Percentiles rank a stretch among this genome's conserved stretches.
Conservation (phyloP, 768 basidiomycete genomes). For the Gymnopilus junonius region DNA sequence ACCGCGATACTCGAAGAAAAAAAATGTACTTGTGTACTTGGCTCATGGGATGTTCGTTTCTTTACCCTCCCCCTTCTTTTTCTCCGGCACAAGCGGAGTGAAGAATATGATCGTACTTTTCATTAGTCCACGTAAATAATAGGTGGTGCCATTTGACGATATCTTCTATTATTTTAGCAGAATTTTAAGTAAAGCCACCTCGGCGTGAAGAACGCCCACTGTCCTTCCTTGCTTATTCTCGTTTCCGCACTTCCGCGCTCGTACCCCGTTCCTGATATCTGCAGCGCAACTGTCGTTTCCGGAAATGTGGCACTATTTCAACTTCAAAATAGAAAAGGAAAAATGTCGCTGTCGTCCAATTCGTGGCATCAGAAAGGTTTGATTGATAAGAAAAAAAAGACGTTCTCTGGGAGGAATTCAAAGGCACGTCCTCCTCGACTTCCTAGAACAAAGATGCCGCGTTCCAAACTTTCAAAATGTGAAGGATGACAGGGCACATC, state of each 20-base stretch:
- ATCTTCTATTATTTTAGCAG: too few species aligned
- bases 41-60: background rate
- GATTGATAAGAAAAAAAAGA: background rate
- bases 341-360: too few species aligned
- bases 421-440: too few species aligned
- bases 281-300: background rate
- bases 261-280: background rate
- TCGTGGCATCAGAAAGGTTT: background rate
- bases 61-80: background rate
- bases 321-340: background rate
- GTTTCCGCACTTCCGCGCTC: background rate
- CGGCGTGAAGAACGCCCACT: background rate
- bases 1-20: background rate
- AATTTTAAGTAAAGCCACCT: background rate
- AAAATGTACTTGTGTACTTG: background rate
- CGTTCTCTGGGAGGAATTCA: background rate
- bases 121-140: background rate
- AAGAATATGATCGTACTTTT: background rate
- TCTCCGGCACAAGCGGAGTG: background rate
- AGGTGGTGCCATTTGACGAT: too few species aligned
- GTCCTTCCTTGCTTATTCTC: background rate
- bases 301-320: background rate
- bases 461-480: too few species aligned
- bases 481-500: background rate
- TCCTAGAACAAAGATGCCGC: too few species aligned